A percentile compares a stretch with the other conserved stretches of the same genome.
Conservation (phyloP, 805 yeast species). For the Phaffomyces thermotolerans region DNA sequence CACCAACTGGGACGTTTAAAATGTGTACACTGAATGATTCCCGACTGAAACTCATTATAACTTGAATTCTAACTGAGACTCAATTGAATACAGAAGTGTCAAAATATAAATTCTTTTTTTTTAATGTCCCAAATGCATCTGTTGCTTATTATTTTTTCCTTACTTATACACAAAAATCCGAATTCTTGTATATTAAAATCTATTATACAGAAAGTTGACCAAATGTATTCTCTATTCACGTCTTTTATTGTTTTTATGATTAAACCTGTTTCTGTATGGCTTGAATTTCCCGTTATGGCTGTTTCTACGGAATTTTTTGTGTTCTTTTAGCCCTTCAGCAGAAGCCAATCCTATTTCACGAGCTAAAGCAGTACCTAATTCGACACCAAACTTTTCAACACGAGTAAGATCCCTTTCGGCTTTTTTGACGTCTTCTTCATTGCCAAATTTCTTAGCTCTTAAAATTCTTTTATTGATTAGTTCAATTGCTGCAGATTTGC, state of each 20-base stretch:
- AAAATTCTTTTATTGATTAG: constrained; percentile 58
- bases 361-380: constrained; percentile 57
- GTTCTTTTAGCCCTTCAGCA: not conserved
- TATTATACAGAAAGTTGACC: not conserved
- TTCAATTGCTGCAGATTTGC: constrained; percentile 60
- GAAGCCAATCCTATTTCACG: constrained; percentile 35
- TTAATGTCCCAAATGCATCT: not conserved
- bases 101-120: too few species aligned
- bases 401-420: constrained; percentile 60
- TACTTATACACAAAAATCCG: not conserved
- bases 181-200: not conserved
- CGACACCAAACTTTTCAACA: constrained; percentile 80
- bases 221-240: not conserved
- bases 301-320: constrained; percentile 1
- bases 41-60: not conserved
- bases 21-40: constrained; percentile 11
- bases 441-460: constrained; percentile 76
- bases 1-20: constrained; percentile 15
- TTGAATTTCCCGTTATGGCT: not conserved
- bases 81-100: too few species aligned
- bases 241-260: not conserved
- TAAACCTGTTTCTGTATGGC: not conserved
- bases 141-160: not conserved
- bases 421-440: constrained; percentile 41
- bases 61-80: too few species aligned